phyloP scores from a whole-genome alignment of 192 early-diverging fungal genomes.

The Backusella psychrophila region DNA sequence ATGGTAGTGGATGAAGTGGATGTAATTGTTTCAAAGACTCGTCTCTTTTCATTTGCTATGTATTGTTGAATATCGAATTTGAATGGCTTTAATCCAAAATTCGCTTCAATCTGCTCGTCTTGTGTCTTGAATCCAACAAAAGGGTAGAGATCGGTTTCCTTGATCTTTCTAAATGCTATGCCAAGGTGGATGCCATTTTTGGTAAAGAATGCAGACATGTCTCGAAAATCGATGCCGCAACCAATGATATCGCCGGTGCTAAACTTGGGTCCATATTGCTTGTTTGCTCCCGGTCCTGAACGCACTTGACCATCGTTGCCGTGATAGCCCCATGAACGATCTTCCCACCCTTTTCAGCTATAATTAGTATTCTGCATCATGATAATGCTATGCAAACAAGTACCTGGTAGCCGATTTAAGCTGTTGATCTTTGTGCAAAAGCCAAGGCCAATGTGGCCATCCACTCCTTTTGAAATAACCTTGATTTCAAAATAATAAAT shows the following conservation, averaged over 20 bases:
- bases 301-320: constrained; percentile 92
- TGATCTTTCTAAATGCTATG: constrained; percentile 27
- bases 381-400: not conserved
- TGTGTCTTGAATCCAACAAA: constrained; percentile 60
- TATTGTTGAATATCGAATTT: constrained; percentile 57
- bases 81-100: constrained; percentile 63
- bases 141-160: constrained; percentile 42
- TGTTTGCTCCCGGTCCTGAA: constrained; percentile 65
- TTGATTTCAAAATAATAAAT: constrained; percentile 92
- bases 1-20: not conserved
- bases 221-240: constrained; percentile 86
- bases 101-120: constrained; percentile 52
- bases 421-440: constrained; percentile 54
- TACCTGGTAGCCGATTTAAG: constrained; percentile 73
- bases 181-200: constrained; percentile 76
- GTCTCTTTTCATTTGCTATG: constrained; percentile 11
- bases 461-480: constrained; percentile 80
- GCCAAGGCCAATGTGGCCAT: constrained; percentile 94
- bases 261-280: constrained; percentile 83
- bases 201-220: constrained; percentile 82
- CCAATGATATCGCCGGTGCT: constrained; percentile 91
- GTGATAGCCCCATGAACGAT: constrained; percentile 95
- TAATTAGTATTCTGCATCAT: not conserved
- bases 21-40: not conserved
- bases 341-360: constrained; percentile 64